A percentile compares a stretch with the other conserved stretches of the same genome.
phyloP scores from a whole-genome alignment of 139 green algal species.

The Chlamydomonas sp. region DNA sequence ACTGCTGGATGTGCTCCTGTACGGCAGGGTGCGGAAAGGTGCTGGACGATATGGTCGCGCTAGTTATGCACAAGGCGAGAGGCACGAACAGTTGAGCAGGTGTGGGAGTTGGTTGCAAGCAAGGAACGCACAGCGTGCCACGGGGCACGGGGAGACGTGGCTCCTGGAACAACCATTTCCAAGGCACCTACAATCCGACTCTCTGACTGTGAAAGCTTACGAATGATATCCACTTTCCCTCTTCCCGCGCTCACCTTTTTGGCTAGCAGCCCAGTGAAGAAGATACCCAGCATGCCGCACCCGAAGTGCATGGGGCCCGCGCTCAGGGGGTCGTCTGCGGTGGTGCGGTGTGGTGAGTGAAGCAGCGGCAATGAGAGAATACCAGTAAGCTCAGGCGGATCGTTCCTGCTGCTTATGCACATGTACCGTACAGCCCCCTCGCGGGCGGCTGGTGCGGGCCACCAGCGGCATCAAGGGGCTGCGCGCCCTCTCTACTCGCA shows the following conservation, averaged over 20 bases:
- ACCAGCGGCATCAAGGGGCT: background rate
- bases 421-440: too few relatives aligned
- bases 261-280: conserved; percentile 61
- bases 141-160: too few relatives aligned
- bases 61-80: background rate
- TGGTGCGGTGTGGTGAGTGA: background rate
- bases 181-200: background rate
- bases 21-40: background rate
- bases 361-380: background rate
- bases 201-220: background rate
- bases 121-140: too few relatives aligned
- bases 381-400: background rate
- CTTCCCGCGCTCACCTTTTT: conserved; percentile 10
- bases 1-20: background rate
- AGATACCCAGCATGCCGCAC: conserved; percentile 63
- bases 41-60: background rate
- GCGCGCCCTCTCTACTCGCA: background rate
- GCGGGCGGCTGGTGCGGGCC: too few relatives aligned
- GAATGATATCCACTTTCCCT: background rate
- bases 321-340: conserved; percentile 30
- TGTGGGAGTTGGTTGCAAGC: too few relatives aligned
- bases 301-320: conserved; percentile 78
- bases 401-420: background rate
- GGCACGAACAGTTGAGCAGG: background rate
- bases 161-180: too few relatives aligned